These are phyloP conservation scores for Rhizodiscina lignyota DNA, from an alignment of 495 filamentous ascomycete species.

Conservation along the genomic window DNA sequence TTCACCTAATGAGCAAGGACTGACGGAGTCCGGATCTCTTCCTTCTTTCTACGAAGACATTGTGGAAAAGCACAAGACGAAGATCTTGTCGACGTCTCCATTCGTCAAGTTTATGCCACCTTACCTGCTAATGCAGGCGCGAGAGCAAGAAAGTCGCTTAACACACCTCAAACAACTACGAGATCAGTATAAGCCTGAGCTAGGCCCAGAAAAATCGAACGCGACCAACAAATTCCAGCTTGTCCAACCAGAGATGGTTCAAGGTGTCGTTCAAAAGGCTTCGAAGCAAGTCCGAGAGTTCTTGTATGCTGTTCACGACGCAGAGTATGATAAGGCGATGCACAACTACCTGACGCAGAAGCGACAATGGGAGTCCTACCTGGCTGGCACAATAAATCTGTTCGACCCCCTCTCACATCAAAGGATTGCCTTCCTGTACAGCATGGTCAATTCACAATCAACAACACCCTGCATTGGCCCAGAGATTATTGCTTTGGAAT, in stretches of 20 bases:
- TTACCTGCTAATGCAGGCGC: constrained; percentile 77
- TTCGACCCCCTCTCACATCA: constrained; percentile 93
- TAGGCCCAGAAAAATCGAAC: constrained; percentile 20
- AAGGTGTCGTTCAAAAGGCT: constrained; percentile 55
- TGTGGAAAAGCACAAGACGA: constrained; percentile 80
- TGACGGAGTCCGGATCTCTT: constrained; percentile 22
- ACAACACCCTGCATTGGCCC: constrained; percentile 87
- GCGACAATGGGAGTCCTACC: constrained; percentile 85
- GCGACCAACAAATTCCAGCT: constrained; percentile 60
- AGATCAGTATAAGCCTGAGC: constrained; percentile 44
- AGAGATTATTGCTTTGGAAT: constrained; percentile 67
- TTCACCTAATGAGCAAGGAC: not conserved
- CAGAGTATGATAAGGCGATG: constrained; percentile 87
- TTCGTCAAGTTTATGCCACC: constrained; percentile 92
- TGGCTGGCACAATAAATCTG: constrained; percentile 63
- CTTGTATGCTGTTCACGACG: constrained; percentile 81
- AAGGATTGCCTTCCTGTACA: constrained; percentile 88
- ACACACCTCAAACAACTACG: constrained; percentile 64
- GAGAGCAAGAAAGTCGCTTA: constrained; percentile 74
- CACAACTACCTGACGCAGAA: constrained; percentile 92
- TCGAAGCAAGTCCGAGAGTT: constrained; percentile 82
- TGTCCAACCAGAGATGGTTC: constrained; percentile 89
- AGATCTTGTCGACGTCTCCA: constrained; percentile 86
- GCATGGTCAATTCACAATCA: constrained; percentile 75
- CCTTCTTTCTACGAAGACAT: constrained; percentile 89